Percentiles rank a stretch among this genome's conserved stretches.
Evolutionary conservation across 2,329 filamentous ascomycete species (phyloP).

Genomic region (Colletotrichum aenigma): DNA sequence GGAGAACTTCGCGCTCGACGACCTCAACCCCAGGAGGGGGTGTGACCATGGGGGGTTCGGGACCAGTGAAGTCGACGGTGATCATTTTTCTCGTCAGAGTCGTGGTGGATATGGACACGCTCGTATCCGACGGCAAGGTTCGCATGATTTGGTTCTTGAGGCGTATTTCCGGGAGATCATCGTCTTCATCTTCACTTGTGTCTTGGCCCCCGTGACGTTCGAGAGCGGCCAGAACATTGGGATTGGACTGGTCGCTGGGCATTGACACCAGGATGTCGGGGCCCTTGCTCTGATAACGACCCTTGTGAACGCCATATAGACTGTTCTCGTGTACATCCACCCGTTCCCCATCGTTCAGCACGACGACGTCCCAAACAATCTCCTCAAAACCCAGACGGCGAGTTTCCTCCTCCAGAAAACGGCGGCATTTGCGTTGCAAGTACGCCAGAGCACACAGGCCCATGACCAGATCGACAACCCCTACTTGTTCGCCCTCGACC

Average conservation of each 20-base stretch:
- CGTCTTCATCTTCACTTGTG: conserved; percentile 35
- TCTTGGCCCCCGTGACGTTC: conserved; percentile 34
- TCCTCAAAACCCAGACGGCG: conserved; percentile 55
- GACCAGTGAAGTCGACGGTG: conserved; percentile 65
- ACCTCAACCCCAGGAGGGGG: conserved; percentile 65
- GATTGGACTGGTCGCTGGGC: conserved; percentile 22
- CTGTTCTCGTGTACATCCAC: conserved; percentile 56
- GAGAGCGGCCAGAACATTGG: conserved; percentile 38
- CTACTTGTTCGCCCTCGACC: conserved; percentile 61
- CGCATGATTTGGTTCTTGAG: conserved; percentile 60
- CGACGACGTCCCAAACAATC: conserved; percentile 70
- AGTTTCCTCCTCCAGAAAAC: conserved; percentile 53
- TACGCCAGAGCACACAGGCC: conserved; percentile 66
- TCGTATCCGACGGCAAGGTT: conserved; percentile 58
- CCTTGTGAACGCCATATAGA: conserved; percentile 33
- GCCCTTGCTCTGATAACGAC: conserved; percentile 24
- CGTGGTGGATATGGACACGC: conserved; percentile 64
- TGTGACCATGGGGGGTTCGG: conserved; percentile 52
- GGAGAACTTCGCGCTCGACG: conserved; percentile 56
- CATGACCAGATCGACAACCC: conserved; percentile 64
- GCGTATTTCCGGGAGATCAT: conserved; percentile 49
- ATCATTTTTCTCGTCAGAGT: conserved; percentile 67
- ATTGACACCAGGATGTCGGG: conserved; percentile 25
- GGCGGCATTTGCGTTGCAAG: conserved; percentile 61
- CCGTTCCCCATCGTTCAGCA: conserved; percentile 61